A percentile compares a stretch with the other conserved stretches of the same genome.
phyloP scores from a whole-genome alignment of 1,284 basidiomycete genomes.

The Pyrrhoderma noxium region DNA sequence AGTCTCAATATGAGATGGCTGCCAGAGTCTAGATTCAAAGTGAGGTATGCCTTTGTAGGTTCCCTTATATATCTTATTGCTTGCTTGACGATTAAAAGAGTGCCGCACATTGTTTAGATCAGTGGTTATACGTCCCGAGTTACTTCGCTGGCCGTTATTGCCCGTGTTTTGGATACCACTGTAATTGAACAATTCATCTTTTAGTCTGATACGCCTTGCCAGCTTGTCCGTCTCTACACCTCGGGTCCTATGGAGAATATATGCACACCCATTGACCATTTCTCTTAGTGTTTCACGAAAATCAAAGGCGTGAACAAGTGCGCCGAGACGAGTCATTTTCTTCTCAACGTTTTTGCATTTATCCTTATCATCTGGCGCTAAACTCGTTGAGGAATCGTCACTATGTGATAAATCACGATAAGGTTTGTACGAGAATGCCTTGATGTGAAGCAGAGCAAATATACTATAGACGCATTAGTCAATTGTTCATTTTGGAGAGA shows the following conservation, averaged over 20 bases:
- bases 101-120: no score
- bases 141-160: background rate
- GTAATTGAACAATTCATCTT: constrained; percentile 44
- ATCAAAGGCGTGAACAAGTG: constrained; percentile 58
- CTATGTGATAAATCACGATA: constrained; percentile 30
- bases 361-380: no score
- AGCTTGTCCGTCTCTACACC: constrained; percentile 43
- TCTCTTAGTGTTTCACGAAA: constrained; percentile 61
- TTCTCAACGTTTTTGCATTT: constrained; percentile 19
- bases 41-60: no score
- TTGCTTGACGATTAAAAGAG: no score
- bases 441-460: constrained; percentile 67
- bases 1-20: no score
- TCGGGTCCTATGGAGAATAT: constrained; percentile 44
- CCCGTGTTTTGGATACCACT: background rate
- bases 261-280: constrained; percentile 46
- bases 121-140: no score
- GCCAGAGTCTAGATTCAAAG: no score
- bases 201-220: constrained; percentile 41
- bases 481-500: background rate
- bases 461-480: constrained; percentile 31
- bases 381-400: constrained; percentile 22
- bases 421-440: constrained; percentile 66
- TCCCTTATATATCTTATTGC: no score
- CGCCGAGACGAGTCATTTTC: constrained; percentile 43